Base-by-base conservation (phyloP, 768 basidiomycete genomes). In the Krasilnikovozyma curviuscula region DNA sequence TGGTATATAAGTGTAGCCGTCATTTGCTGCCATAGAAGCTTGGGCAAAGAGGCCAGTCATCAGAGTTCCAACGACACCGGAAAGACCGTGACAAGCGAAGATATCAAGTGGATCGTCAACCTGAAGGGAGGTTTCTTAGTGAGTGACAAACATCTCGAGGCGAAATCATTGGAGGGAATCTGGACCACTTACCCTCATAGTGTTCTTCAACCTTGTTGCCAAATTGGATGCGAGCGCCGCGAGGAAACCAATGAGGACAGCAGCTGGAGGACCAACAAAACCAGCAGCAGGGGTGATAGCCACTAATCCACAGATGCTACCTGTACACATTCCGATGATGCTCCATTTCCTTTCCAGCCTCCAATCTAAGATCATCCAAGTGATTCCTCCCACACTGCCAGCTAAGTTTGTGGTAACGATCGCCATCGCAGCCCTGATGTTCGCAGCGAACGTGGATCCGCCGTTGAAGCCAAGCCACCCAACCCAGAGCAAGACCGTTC, bases 401-500 rank as follows among this genome's bases (percentile, higher is more conserved):
- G 86, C 82, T 47, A 95, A 66, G 65, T 95, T 97, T 49, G 91
- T 97, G 55, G 86, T 80, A 55, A 89, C 80, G 67, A 84, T 83
- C 2, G 91, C 86, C 62, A 82, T 72, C 12, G 78, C 74, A 7
- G 86, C 89, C 55, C 84, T 75, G 52, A 89, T 68, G 65, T 86
- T 91, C 32, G 88, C 86, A 23, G 78, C 73, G 54, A 95, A 73
- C 8, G 88, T 88, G 14, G 77, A 80, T 21, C 91, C 91, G 7
- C 89, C 89, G 64, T 88, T 88, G 72, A 88, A 88, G 21, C 65
- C 84, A 52, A 91, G 84, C 89, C 89, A 95, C 21, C 64, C 63
- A 47, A 64, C 62, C 85, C 86, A 93, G 44, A 95, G 81, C 61
- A 91, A 73, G 2, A 80, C 75, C 0, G 91, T 97, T 9, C 91